Evolutionary conservation across 2,329 filamentous ascomycete species (phyloP).

Genomic region (Daldinia sp.): DNA sequence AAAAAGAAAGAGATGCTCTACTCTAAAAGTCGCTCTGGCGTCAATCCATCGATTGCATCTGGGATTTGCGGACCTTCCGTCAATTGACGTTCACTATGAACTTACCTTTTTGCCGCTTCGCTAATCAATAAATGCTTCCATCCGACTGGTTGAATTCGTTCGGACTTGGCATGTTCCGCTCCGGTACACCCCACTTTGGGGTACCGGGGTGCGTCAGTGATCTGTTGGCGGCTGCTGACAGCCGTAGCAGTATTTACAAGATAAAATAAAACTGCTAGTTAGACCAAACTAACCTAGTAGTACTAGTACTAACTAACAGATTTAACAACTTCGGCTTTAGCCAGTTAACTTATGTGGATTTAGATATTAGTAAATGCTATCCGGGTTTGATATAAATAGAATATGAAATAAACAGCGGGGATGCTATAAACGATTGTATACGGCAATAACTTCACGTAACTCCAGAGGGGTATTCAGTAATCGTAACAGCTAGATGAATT

Average conservation of each 20-base stretch:
- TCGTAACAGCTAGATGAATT: not conserved
- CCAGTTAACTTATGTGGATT: not conserved
- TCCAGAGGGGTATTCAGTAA: not conserved
- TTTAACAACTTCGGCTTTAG: too few relatives aligned
- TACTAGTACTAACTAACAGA: too few relatives aligned
- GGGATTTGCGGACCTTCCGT: conserved; percentile 23
- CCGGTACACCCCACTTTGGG: conserved; percentile 11
- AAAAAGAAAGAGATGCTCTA: not conserved
- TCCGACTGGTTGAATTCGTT: conserved; percentile 27
- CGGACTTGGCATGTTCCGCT: conserved; percentile 21
- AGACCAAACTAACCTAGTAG: too few relatives aligned
- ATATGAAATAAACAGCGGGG: not conserved
- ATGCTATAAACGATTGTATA: too few relatives aligned
- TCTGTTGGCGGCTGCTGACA: not conserved
- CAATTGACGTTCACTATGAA: conserved; percentile 35
- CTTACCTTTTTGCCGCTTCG: conserved; percentile 43
- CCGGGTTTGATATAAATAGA: not conserved
- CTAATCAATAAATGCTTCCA: conserved; percentile 43
- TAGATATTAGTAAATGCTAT: not conserved
- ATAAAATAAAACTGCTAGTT: not conserved
- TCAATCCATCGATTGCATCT: conserved; percentile 35
- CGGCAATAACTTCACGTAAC: not conserved
- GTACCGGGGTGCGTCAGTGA: not conserved
- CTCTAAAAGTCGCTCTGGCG: conserved; percentile 5
- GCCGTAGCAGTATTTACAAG: not conserved